phyloP scores from a whole-genome alignment of 2,329 filamentous ascomycete species.

The Ascochyta koolunga region DNA sequence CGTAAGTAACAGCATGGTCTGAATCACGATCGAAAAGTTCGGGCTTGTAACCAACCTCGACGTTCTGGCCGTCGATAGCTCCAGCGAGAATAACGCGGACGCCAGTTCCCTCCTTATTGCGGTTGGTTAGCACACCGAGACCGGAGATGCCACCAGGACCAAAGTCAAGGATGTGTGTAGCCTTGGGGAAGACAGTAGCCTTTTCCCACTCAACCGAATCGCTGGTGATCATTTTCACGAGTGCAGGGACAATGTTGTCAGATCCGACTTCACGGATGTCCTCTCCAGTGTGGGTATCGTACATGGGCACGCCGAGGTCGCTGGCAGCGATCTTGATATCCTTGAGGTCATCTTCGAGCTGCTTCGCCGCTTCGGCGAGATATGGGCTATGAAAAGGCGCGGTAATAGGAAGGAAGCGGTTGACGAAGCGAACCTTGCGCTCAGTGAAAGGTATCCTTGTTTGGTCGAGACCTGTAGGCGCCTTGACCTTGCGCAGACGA shows the following conservation, averaged over 20 bases:
- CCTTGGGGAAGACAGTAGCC: conserved; percentile 86
- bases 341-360: conserved; percentile 87
- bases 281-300: conserved; percentile 77
- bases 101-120: conserved; percentile 98
- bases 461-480: conserved; percentile 95
- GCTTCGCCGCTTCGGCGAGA: conserved; percentile 77
- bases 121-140: conserved; percentile 92
- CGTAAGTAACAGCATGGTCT: conserved; percentile 92
- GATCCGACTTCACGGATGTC: conserved; percentile 73
- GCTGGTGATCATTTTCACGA: conserved; percentile 91
- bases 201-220: conserved; percentile 96
- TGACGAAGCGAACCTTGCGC: conserved; percentile 94
- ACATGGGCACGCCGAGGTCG: conserved; percentile 82
- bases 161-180: conserved; percentile 95
- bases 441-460: conserved; percentile 92
- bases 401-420: conserved; percentile 96
- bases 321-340: conserved; percentile 76
- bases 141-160: conserved; percentile 96
- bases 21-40: conserved; percentile 97
- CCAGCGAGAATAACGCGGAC: conserved; percentile 96
- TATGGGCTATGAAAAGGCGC: conserved; percentile 98
- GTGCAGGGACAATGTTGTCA: conserved; percentile 81
- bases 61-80: conserved; percentile 86
- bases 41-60: conserved; percentile 95
- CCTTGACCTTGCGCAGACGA: conserved; percentile 94